Conservation (phyloP, 116 monocot genomes). For the Cymodocea nodosa region DNA sequence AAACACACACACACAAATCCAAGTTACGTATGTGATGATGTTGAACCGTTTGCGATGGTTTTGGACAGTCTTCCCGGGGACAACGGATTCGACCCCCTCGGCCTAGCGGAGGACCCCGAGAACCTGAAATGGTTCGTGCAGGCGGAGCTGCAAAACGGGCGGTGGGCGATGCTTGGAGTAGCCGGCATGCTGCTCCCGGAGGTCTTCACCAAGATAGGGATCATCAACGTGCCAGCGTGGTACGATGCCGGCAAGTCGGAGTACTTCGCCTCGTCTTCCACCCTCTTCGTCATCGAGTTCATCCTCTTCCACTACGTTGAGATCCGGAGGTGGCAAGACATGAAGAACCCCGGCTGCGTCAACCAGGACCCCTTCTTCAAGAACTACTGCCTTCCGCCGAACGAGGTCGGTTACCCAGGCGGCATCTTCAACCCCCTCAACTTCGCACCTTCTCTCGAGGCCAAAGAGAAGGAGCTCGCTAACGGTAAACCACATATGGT, state of each 20-base stretch:
- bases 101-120: conserved; percentile 85
- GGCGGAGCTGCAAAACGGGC: conserved; percentile 75
- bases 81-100: conserved; percentile 94
- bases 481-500: conserved; percentile 62
- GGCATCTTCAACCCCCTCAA: conserved; percentile 94
- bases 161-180: conserved; percentile 93
- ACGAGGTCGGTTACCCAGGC: conserved; percentile 83
- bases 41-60: not conserved
- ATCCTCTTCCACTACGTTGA: conserved; percentile 95
- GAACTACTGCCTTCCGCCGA: conserved; percentile 68
- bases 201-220: conserved; percentile 70
- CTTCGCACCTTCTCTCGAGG: conserved; percentile 65
- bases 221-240: conserved; percentile 70
- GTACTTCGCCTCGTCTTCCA: conserved; percentile 75
- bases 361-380: conserved; percentile 99
- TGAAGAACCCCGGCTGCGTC: conserved; percentile 92
- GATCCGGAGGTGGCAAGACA: conserved; percentile 94
- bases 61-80: conserved; percentile 62
- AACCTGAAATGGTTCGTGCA: conserved; percentile 86
- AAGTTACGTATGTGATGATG: not conserved
- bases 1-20: not conserved
- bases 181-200: conserved; percentile 59
- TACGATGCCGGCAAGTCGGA: conserved; percentile 71
- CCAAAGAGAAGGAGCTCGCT: conserved; percentile 97
- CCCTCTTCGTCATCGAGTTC: conserved; percentile 85